Percentiles rank a stretch among this genome's conserved stretches.
phyloP scores from a whole-genome alignment of 257 asterid genomes.

The Capsicum chinense region DNA sequence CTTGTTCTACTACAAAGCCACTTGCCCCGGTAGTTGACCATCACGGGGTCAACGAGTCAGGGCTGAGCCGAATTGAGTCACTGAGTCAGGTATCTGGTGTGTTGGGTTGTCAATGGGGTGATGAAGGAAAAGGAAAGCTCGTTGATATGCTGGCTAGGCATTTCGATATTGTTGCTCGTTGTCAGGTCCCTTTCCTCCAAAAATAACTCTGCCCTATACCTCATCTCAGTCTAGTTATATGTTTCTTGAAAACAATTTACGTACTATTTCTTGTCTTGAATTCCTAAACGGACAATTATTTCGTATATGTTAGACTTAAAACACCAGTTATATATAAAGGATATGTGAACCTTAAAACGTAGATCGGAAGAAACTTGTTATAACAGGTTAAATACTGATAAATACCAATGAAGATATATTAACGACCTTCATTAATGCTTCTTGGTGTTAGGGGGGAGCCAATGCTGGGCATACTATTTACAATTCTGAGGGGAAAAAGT shows the following conservation, averaged over 20 bases:
- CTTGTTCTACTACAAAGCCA: constrained; percentile 17
- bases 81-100: constrained; percentile 93
- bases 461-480: constrained; percentile 97
- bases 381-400: too few relatives aligned
- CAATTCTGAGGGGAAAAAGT: constrained; percentile 89
- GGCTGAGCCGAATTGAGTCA: constrained; percentile 58
- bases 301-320: too few relatives aligned
- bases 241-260: too few relatives aligned
- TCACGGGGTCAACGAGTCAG: constrained; percentile 38
- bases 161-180: constrained; percentile 89
- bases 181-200: constrained; percentile 58
- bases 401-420: neutral
- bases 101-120: constrained; percentile 97
- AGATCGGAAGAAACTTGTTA: too few relatives aligned
- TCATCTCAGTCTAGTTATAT: too few relatives aligned
- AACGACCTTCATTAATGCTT: neutral
- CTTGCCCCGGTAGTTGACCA: constrained; percentile 24
- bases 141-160: constrained; percentile 83
- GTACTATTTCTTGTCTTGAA: too few relatives aligned
- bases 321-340: too few relatives aligned
- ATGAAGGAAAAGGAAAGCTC: constrained; percentile 95
- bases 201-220: too few relatives aligned
- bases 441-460: constrained; percentile 79
- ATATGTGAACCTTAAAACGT: too few relatives aligned
- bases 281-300: too few relatives aligned